Percentiles rank a stretch among this genome's conserved stretches.
Conservation (phyloP, 1,284 basidiomycete genomes). For the Cryptococcus wingfieldii region DNA sequence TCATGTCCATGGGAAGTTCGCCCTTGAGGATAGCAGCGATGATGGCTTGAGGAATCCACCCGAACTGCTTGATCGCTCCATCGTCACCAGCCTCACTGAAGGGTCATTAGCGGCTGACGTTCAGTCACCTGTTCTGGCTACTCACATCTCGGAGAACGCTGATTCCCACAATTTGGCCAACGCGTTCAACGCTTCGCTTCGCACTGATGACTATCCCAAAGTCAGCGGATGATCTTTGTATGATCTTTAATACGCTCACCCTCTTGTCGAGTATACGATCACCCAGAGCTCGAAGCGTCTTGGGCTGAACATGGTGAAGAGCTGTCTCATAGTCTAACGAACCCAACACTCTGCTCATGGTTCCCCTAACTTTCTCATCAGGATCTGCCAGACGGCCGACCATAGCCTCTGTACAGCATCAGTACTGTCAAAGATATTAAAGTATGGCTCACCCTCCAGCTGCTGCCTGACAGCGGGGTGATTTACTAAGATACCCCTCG, state of each 20-base stretch:
- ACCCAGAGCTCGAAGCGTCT: conserved; percentile 62
- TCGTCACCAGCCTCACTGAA: conserved; percentile 72
- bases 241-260: conserved; percentile 49
- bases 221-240: not conserved
- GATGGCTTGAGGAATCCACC: conserved; percentile 85
- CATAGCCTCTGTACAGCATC: conserved; percentile 57
- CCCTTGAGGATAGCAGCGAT: conserved; percentile 53
- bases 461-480: conserved; percentile 65
- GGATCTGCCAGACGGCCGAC: conserved; percentile 71
- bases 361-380: conserved; percentile 85
- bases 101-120: not conserved
- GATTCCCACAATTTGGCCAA: conserved; percentile 74
- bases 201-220: conserved; percentile 60
- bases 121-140: conserved; percentile 6
- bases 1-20: conserved; percentile 56
- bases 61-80: conserved; percentile 72
- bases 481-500: conserved; percentile 60
- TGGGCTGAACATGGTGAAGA: conserved; percentile 70
- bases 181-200: conserved; percentile 72
- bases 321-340: conserved; percentile 86
- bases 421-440: not conserved
- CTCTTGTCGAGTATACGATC: conserved; percentile 81
- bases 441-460: conserved; percentile 60
- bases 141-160: conserved; percentile 85
- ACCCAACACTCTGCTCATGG: conserved; percentile 75